Conservation (phyloP, 2,329 filamentous ascomycete species). For the Scedosporium boydii region DNA sequence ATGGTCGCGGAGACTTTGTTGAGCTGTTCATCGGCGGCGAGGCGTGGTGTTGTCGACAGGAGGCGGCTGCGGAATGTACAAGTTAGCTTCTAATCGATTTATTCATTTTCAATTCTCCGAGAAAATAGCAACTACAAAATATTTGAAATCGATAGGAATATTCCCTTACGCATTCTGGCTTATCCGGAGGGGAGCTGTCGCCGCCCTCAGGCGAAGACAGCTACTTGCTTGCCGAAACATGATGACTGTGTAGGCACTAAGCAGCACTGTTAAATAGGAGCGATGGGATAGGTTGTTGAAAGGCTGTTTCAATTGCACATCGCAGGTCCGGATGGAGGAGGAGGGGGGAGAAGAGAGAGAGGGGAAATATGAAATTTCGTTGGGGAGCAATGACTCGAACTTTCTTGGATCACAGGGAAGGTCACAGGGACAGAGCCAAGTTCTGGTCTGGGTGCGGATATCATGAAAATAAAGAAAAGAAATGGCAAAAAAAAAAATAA, state of each 20-base stretch:
- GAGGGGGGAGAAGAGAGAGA: not conserved
- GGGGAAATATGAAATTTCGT: too few relatives aligned
- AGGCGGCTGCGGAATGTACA: conserved; percentile 28
- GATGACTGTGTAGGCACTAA: not conserved
- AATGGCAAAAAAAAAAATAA: not conserved
- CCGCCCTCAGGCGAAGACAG: not conserved
- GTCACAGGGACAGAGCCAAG: conserved; percentile 4
- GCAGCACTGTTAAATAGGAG: not conserved
- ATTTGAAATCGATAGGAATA: too few relatives aligned
- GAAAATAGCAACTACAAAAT: too few relatives aligned
- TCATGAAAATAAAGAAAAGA: not conserved
- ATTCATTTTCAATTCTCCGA: not conserved
- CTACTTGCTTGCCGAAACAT: conserved; percentile 5
- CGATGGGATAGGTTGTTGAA: not conserved
- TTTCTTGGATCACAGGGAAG: conserved; percentile 6
- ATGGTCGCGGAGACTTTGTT: conserved; percentile 80
- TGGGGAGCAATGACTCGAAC: conserved; percentile 1
- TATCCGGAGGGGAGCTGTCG: not conserved
- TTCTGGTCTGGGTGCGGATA: not conserved
- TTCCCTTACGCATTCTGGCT: conserved; percentile 3
- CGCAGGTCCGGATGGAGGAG: not conserved
- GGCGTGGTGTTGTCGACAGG: conserved; percentile 40
- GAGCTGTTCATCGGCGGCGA: conserved; percentile 45
- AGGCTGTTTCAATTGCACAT: not conserved
- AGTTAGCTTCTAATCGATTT: not conserved